Conservation (phyloP, 352 stramenopile genomes). For the Aphanomyces astaci region DNA sequence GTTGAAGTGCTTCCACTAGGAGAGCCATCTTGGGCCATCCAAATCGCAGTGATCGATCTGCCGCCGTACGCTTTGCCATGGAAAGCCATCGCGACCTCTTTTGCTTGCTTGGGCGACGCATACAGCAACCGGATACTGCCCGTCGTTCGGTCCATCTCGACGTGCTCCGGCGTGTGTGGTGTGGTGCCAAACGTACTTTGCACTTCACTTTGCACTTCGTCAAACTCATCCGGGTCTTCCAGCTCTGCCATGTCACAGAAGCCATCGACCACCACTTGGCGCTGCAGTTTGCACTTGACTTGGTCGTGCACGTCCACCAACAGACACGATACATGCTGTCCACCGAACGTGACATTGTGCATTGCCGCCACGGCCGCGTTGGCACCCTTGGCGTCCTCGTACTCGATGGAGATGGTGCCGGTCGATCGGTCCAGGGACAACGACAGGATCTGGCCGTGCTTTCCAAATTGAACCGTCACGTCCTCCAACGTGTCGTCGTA, state of each 20-base stretch:
- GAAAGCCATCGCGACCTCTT: constrained; percentile 22
- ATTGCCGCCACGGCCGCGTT: constrained; percentile 21
- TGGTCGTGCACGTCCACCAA: neutral
- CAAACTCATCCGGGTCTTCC: constrained; percentile 43
- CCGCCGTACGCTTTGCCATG: constrained; percentile 35
- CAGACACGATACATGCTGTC: constrained; percentile 11
- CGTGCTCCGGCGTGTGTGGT: constrained; percentile 24
- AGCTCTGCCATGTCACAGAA: constrained; percentile 42
- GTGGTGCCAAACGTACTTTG: constrained; percentile 28
- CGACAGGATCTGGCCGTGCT: neutral
- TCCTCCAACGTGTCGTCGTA: constrained; percentile 27
- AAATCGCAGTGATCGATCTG: constrained; percentile 14
- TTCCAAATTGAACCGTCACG: constrained; percentile 6
- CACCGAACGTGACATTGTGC: constrained; percentile 27
- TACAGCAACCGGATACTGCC: constrained; percentile 4
- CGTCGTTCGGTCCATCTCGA: constrained; percentile 24
- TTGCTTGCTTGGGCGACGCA: constrained; percentile 10
- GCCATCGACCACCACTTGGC: constrained; percentile 19
- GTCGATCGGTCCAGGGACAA: constrained; percentile 1
- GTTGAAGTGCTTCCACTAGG: too few relatives aligned
- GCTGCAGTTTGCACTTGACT: neutral
- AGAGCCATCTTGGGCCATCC: constrained; percentile 4
- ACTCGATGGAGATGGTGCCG: constrained; percentile 26
- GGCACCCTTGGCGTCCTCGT: neutral
- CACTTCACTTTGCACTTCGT: constrained; percentile 38